Evolutionary conservation across 148 eudicot genomes (phyloP), one percentile per base, ranked within the genome.

Genomic region (Rhododendron kiyosumense): DNA sequence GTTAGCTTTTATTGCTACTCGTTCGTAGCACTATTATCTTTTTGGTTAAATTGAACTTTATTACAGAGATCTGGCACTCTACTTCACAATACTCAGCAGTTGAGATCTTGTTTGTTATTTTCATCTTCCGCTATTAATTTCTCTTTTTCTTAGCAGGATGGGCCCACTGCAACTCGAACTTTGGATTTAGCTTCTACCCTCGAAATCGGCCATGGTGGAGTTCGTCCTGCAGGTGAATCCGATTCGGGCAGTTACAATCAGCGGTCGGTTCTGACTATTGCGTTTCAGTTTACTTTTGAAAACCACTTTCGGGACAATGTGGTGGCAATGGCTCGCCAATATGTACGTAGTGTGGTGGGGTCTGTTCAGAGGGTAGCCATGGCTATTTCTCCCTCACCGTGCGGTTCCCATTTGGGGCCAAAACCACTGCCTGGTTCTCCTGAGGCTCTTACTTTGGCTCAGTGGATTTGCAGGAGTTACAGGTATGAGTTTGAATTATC

Each of bases 311-410:
- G 84, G 14, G 92, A 91, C 49, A 87, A 82, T 81, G 93, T 93
- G 36, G 93, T 91, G 75, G 87, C 90, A 38, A 93, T 93, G 95
- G 95, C 95, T 75, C 94, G 95, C 61, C 94, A 92, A 81, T 92
- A 93, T n/a, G 92, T 93, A 30, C 92, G 94, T 38, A 93, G 92
- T 84, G 91, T 93, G 14, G 92, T 92, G 76, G 86, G 86, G 81
- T 92, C 95, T 5, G 94, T 93, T 78, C 93, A 93, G 81, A 87
- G 94, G 88, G 93, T 93, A 85, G 94, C 95, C 41, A 90, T 88
- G 93, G 93, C 94, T 36, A 93, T 93, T 43, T 57, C 94, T 61
- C 94, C 95, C 15, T 89, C 90, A 9, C 89, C 84, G 26, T 74
- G 88, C 13, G 67, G 82, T 88, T 49, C 90, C 12, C 85, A 88